Evolutionary conservation across 129 eudicot species (phyloP).

Genomic region (Artemisia annua): DNA sequence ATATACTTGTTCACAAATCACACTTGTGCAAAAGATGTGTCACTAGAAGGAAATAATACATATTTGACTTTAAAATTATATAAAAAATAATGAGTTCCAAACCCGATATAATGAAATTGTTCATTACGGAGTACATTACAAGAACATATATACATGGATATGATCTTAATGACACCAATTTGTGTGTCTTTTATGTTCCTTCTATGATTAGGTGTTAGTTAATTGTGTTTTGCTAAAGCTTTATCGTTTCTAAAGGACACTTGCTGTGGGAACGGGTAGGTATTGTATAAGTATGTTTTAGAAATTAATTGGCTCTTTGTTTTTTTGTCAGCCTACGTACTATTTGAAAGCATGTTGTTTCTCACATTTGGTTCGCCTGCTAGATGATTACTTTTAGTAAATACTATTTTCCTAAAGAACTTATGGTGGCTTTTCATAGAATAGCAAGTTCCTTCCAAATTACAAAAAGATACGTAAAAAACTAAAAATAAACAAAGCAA

Average conservation of each 20-base stretch:
- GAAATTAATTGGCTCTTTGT: neutral
- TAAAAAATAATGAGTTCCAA: neutral
- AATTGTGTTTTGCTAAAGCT: neutral
- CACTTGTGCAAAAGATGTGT: neutral
- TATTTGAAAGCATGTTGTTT: neutral
- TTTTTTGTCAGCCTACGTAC: neutral
- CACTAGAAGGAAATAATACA: neutral
- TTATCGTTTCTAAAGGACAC: neutral
- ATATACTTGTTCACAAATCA: neutral
- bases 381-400: conserved; percentile 1
- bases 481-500: neutral
- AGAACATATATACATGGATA: neutral
- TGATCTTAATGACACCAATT: neutral
- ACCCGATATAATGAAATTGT: neutral
- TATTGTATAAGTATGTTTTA: neutral
- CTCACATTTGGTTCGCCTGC: conserved; percentile 8
- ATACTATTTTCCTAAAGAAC: neutral
- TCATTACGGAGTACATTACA: neutral
- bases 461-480: neutral
- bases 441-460: conserved; percentile 2
- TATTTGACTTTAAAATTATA: conserved; percentile 5
- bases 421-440: neutral
- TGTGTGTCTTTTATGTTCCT: neutral
- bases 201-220: neutral
- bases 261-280: neutral